Evolutionary conservation across 83 land plant species (phyloP).

Genomic region (Diphasiastrum complanatum): DNA sequence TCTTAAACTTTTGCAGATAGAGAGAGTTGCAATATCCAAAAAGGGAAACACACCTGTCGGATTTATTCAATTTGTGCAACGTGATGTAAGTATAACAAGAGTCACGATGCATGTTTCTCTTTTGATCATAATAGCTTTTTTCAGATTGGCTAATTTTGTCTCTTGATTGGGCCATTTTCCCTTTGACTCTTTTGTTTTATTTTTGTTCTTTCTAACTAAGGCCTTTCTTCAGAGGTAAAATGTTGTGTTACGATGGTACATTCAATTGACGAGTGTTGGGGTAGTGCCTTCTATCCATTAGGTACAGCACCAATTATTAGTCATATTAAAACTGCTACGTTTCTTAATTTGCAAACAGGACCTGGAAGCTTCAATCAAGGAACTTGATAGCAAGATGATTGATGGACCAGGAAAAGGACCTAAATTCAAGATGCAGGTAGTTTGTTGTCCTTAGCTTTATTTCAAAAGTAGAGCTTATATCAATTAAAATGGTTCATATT

Average conservation of each 20-base stretch:
- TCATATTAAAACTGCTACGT: neutral
- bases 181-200: neutral
- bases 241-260: neutral
- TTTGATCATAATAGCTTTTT: neutral
- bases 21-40: constrained; percentile 35
- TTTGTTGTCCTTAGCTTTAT: too few relatives aligned
- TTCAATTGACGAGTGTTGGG: neutral
- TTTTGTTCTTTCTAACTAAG: neutral
- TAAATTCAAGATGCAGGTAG: constrained; percentile 33
- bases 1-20: too few relatives aligned
- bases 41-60: constrained; percentile 31
- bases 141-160: too few relatives aligned
- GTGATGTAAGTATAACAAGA: neutral
- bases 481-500: too few relatives aligned
- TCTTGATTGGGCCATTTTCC: neutral
- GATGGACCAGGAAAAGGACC: constrained; percentile 31
- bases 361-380: constrained; percentile 37
- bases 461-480: too few relatives aligned
- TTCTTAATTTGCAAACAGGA: constrained; percentile 17
- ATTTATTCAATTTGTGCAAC: constrained; percentile 35
- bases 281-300: too few relatives aligned
- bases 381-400: constrained; percentile 30
- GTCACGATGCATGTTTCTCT: neutral
- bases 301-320: neutral
- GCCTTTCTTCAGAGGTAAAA: neutral